phyloP scores from a whole-genome alignment of 176 grass and related monocot species.

The Canna indica region DNA sequence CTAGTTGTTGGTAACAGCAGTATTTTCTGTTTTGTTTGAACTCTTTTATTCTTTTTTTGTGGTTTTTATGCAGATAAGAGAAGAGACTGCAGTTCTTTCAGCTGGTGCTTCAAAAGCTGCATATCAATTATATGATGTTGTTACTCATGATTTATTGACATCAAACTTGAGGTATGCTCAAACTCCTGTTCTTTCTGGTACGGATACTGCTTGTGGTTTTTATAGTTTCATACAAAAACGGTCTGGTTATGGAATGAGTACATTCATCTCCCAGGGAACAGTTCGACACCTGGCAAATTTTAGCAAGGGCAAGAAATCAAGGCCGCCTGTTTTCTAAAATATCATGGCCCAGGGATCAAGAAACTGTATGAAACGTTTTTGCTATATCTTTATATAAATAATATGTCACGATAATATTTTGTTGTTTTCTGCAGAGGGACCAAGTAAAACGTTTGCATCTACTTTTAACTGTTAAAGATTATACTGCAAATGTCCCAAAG shows the following conservation, averaged over 20 bases:
- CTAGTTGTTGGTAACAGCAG: neutral
- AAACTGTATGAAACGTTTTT: conserved; percentile 45
- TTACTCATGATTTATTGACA: conserved; percentile 79
- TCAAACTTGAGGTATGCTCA: conserved; percentile 46
- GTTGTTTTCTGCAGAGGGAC: conserved; percentile 52
- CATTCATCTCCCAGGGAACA: conserved; percentile 54
- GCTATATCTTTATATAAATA: conserved; percentile 1
- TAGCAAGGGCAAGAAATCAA: conserved; percentile 64
- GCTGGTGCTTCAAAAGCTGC: conserved; percentile 76
- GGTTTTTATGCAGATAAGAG: conserved; percentile 47
- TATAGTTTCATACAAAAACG: neutral
- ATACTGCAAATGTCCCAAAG: conserved; percentile 81
- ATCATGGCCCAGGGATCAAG: conserved; percentile 60
- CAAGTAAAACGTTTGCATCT: conserved; percentile 87
- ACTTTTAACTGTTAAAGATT: conserved; percentile 91
- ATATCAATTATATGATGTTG: conserved; percentile 63
- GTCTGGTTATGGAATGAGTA: conserved; percentile 10
- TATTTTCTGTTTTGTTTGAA: neutral
- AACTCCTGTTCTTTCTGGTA: neutral
- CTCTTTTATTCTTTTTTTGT: neutral
- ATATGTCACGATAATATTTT: conserved; percentile 8
- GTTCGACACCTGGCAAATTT: conserved; percentile 73
- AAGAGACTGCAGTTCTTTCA: conserved; percentile 63
- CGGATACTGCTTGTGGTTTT: conserved; percentile 2
- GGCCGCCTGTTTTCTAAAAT: conserved; percentile 71